Base-by-base conservation (phyloP, 1,284 basidiomycete genomes). In the Cyathus olla region DNA sequence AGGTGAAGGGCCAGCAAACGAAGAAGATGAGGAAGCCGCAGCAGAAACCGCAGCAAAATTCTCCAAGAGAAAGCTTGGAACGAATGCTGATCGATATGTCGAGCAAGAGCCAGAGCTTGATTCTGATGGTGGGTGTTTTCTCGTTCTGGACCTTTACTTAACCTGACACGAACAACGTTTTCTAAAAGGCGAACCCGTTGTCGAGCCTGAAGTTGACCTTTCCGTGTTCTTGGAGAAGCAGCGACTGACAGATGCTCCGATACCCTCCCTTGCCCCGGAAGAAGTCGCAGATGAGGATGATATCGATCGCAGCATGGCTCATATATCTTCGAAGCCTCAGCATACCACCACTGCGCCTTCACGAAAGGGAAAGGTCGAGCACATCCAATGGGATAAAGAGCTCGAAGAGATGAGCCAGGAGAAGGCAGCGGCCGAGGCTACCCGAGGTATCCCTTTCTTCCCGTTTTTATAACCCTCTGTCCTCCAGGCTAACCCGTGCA, bases 181-280 rank as follows among this genome's bases (percentile, higher is more conserved):
- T 59, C 46, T 42, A 39, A 49, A n/a, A 93, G 90, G 90, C 17
- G 90, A 93, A 75, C 88, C 85, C 15, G 82, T 88, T 19, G 74
- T 84, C 0, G 92, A 93, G 63, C 90, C 90, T 3, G 91, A 94
- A 72, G 85, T 94, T 11, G 92, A 94, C 75, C 68, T 94, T 3
- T 86, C 91, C 0, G 65, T 77, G 0, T 91, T 94, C 66, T 77
- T 93, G 48, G 88, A 86, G 61, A 85, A 79, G 55, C 92, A 94
- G 65, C 80, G 83, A 35, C 71, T 87, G 39, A 78, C 81, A 4
- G 86, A 86, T 29, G 76, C 72, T 2, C 57, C 69, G 4, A 72
- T 70, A 1, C 72, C 80, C 1, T 68, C 76, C 9, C 55, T 64
- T 68, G 3, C 63, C 66, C 0, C 70, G 67, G 76, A 80, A 24